Conservation (phyloP, 148 eudicot species). For the Selenicereus undatus region DNA sequence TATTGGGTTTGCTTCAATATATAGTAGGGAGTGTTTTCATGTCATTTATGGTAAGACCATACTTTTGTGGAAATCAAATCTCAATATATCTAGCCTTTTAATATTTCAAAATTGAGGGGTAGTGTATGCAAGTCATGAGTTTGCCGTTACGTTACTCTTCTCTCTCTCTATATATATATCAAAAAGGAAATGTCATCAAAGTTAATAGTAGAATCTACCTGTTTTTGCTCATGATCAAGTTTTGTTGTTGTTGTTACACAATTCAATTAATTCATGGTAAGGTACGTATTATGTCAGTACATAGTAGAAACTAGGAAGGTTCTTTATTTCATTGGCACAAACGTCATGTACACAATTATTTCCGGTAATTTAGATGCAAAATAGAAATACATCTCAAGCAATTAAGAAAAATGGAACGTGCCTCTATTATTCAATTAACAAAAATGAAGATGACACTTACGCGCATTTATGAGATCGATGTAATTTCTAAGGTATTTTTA, state of each 20-base stretch:
- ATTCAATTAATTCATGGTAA: too few species aligned
- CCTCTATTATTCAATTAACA: not conserved
- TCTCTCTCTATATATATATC: too few species aligned
- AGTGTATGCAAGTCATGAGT: not conserved
- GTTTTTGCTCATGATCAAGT: not conserved
- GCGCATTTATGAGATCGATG: not conserved
- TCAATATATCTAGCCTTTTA: not conserved
- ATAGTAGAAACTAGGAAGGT: too few species aligned
- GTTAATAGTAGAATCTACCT: not conserved
- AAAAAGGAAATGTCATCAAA: too few species aligned
- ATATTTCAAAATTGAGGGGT: too few species aligned
- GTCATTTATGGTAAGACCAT: not conserved
- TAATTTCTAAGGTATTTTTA: too few species aligned
- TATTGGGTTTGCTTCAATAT: not conserved
- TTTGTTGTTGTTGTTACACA: too few species aligned
- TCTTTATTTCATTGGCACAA: not conserved
- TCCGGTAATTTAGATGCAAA: not conserved
- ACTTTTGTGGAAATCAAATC: not conserved
- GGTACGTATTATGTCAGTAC: too few species aligned
- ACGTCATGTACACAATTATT: not conserved
- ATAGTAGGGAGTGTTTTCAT: not conserved
- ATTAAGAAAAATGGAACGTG: not conserved
- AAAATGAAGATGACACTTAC: not conserved
- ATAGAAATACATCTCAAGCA: not conserved
- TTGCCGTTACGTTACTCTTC: not conserved